A percentile compares a stretch with the other conserved stretches of the same genome.
Conservation (phyloP, 805 yeast species). For the Tetrapisispora taiwanensis region DNA sequence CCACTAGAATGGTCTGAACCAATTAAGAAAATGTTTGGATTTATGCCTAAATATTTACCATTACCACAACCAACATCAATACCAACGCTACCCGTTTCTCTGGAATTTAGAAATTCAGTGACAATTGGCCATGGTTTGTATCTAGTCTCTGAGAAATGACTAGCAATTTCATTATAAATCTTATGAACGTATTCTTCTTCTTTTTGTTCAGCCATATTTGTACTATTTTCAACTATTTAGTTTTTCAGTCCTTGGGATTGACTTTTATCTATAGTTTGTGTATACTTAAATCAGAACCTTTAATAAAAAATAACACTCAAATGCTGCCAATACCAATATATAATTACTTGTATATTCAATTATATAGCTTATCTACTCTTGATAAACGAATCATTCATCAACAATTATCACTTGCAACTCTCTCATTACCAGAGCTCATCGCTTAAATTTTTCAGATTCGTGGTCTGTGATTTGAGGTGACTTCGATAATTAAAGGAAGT, state of each 20-base stretch:
- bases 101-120: slow-evolving; percentile 47
- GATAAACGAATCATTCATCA: too few species aligned
- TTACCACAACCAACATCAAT: slow-evolving; percentile 96
- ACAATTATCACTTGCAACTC: background rate
- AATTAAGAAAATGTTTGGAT: slow-evolving; percentile 54
- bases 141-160: slow-evolving; percentile 86
- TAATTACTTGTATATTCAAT: too few species aligned
- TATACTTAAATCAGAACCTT: too few species aligned
- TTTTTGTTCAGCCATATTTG: slow-evolving; percentile 39
- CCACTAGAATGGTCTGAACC: slow-evolving; percentile 73
- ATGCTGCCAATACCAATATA: too few species aligned
- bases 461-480: background rate
- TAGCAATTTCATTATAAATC: slow-evolving; percentile 88
- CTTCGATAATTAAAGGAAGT: too few species aligned
- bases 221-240: too few species aligned
- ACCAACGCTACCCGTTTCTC: slow-evolving; percentile 54
- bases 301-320: too few species aligned
- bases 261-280: too few species aligned
- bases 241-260: too few species aligned
- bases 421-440: background rate
- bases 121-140: slow-evolving; percentile 98
- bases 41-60: slow-evolving; percentile 78
- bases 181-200: slow-evolving; percentile 78
- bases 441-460: slow-evolving; percentile 1
- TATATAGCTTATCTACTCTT: too few species aligned